phyloP scores from a whole-genome alignment of 176 grass and related monocot genomes.

The Raddia guianensis region DNA sequence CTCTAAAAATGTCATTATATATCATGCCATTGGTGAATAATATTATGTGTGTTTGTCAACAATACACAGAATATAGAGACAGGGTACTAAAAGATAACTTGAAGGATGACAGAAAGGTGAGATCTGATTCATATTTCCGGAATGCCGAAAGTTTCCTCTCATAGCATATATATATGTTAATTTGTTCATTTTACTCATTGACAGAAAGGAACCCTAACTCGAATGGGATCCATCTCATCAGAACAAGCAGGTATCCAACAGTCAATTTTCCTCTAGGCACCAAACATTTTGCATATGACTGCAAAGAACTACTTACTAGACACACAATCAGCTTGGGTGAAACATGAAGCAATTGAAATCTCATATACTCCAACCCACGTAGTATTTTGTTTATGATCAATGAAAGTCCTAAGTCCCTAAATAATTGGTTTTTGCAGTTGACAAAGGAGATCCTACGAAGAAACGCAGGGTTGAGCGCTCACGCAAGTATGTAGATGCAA shows the following conservation, averaged over 20 bases:
- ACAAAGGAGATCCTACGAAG: slow-evolving; percentile 74
- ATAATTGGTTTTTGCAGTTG: slow-evolving; percentile 46
- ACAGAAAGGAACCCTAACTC: slow-evolving; percentile 54
- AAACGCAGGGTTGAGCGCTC: slow-evolving; percentile 75
- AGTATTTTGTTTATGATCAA: not conserved
- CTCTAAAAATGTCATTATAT: not conserved
- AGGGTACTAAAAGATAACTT: slow-evolving; percentile 49
- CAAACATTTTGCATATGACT: not conserved
- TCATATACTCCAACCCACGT: not conserved
- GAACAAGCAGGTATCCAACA: slow-evolving; percentile 52
- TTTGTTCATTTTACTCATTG: slow-evolving; percentile 28
- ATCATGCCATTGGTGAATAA: slow-evolving; percentile 36
- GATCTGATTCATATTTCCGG: not conserved
- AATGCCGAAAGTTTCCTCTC: not conserved
- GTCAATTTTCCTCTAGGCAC: not conserved
- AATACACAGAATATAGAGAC: slow-evolving; percentile 54
- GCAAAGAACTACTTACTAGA: not conserved
- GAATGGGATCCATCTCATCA: slow-evolving; percentile 65
- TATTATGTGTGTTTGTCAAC: slow-evolving; percentile 27
- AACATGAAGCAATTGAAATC: not conserved
- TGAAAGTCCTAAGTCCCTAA: slow-evolving; percentile 42
- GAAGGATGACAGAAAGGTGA: slow-evolving; percentile 64
- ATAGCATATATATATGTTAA: not conserved
- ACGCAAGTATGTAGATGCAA: slow-evolving; percentile 57
- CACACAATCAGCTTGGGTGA: not conserved